Evolutionary conservation across 2,329 filamentous ascomycete genomes (phyloP).

Genomic region (Aureobasidium melanogenum): DNA sequence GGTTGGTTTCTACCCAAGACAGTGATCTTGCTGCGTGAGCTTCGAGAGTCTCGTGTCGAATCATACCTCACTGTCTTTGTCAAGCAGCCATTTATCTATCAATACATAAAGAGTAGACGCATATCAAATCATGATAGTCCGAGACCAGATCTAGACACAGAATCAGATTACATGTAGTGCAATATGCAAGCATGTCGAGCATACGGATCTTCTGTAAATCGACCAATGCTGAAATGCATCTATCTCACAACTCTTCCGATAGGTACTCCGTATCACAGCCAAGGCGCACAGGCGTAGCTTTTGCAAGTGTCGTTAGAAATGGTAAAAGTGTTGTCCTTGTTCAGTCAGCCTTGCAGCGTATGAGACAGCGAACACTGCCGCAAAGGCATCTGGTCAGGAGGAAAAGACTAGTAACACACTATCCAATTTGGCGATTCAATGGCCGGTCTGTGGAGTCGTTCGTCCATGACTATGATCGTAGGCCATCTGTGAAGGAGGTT

Average conservation of each 20-base stretch:
- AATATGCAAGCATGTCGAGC: not conserved
- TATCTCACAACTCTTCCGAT: not conserved
- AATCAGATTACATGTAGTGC: not conserved
- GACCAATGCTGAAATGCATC: not conserved
- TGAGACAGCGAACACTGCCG: not conserved
- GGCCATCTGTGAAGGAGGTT: too few relatives aligned
- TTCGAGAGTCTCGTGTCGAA: not conserved
- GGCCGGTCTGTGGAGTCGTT: too few relatives aligned
- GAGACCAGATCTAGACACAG: not conserved
- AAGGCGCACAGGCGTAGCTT: not conserved
- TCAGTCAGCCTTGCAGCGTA: not conserved
- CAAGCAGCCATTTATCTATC: not conserved
- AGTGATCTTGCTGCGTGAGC: not conserved
- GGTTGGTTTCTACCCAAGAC: not conserved
- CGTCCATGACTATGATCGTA: too few relatives aligned
- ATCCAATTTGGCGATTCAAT: too few relatives aligned
- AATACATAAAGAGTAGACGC: not conserved
- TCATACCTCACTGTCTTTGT: not conserved
- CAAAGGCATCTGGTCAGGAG: not conserved
- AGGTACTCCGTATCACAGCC: not conserved
- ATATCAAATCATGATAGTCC: not conserved
- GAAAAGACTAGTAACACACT: too few relatives aligned
- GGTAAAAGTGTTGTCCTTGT: not conserved
- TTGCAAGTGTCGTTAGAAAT: not conserved
- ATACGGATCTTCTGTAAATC: not conserved